Percentiles rank a stretch among this genome's conserved stretches.
Evolutionary conservation across 2,329 filamentous ascomycete genomes (phyloP).

Genomic region (Periconia sp.): DNA sequence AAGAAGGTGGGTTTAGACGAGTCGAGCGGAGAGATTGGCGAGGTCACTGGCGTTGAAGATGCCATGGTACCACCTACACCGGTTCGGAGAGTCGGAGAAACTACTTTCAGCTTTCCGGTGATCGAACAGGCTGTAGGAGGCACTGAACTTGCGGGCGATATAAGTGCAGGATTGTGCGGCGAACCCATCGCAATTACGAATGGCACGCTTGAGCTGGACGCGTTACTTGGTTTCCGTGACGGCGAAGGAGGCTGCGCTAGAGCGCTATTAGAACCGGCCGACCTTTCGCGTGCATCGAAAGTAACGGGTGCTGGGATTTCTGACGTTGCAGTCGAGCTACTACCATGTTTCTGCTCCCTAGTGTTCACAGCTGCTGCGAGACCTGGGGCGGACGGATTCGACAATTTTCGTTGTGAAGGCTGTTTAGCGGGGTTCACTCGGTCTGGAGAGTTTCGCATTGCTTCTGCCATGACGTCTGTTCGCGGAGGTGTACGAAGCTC

Average conservation of each 20-base stretch:
- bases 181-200: conserved; percentile 39
- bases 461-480: conserved; percentile 29
- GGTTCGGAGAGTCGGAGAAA: conserved; percentile 18
- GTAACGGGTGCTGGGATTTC: conserved; percentile 9
- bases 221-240: conserved; percentile 21
- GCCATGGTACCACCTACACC: conserved; percentile 41
- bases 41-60: conserved; percentile 28
- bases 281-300: conserved; percentile 21
- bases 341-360: no score
- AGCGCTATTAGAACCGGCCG: conserved; percentile 11
- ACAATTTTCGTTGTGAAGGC: conserved; percentile 2
- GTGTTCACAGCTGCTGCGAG: conserved; percentile 3
- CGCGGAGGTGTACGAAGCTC: conserved; percentile 16
- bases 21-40: conserved; percentile 21
- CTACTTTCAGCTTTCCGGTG: conserved; percentile 23
- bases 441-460: conserved; percentile 22
- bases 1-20: conserved; percentile 6
- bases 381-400: conserved; percentile 3
- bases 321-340: no score
- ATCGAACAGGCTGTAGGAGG: conserved; percentile 30
- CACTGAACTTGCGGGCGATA: conserved; percentile 19
- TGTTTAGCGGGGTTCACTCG: conserved; percentile 4
- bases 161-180: conserved; percentile 36
- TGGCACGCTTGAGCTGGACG: conserved; percentile 27
- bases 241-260: conserved; percentile 10